These are phyloP conservation scores for Trichosporon ovoides DNA, from an alignment of 1,284 basidiomycete genomes.

Conservation along the genomic window DNA sequence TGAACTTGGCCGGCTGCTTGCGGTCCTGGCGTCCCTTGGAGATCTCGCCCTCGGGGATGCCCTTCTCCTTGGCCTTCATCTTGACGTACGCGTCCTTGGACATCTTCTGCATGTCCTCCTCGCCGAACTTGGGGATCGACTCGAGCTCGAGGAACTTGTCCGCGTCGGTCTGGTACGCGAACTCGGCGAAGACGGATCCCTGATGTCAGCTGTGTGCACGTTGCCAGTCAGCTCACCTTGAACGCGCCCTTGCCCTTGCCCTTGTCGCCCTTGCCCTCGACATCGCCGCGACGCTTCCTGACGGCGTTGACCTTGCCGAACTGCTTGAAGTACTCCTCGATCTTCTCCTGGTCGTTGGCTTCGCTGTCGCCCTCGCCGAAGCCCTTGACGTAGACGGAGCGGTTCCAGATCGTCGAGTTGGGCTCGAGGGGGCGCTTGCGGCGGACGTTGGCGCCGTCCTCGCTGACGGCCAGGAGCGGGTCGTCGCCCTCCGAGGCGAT, in stretches of 20 bases:
- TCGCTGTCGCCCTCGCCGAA: constrained; percentile 63
- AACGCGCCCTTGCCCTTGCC: constrained; percentile 65
- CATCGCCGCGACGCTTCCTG: constrained; percentile 67
- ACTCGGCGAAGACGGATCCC: constrained; percentile 92
- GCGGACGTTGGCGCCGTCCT: constrained; percentile 66
- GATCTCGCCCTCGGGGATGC: constrained; percentile 56
- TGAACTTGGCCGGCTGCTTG: constrained; percentile 57
- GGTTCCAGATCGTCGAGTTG: constrained; percentile 60
- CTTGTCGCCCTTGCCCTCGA: constrained; percentile 39
- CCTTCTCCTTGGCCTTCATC: constrained; percentile 98
- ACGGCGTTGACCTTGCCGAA: constrained; percentile 82
- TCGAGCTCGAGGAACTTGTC: constrained; percentile 73
- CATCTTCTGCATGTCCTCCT: constrained; percentile 73
- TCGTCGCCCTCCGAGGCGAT: constrained; percentile 48
- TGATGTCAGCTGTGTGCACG: constrained; percentile 42
- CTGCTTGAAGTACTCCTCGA: constrained; percentile 76
- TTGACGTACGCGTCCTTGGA: constrained; percentile 88
- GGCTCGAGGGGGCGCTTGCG: constrained; percentile 65
- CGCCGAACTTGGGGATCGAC: constrained; percentile 71
- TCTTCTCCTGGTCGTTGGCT: constrained; percentile 61
- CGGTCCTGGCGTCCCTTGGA: constrained; percentile 41
- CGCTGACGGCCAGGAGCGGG: constrained; percentile 65
- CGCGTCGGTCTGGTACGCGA: constrained; percentile 65
- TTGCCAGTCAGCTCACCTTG: constrained; percentile 57
- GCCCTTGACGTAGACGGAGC: constrained; percentile 86